phyloP scores from a whole-genome alignment of 208 protist genomes.

The Trypanosoma cruzi region DNA sequence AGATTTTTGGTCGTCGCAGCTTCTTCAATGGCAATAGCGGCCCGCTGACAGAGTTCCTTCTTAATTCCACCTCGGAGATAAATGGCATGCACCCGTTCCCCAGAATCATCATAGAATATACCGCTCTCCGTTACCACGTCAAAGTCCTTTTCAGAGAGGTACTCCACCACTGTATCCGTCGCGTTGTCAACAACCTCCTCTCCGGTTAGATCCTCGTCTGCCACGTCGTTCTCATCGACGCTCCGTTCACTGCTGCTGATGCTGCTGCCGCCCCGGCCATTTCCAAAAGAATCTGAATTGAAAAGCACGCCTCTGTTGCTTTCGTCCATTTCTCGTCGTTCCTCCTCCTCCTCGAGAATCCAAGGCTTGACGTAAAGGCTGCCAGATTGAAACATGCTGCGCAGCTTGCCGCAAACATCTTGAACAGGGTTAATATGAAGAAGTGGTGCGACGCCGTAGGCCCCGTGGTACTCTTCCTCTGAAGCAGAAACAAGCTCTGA shows the following conservation, averaged over 20 bases:
- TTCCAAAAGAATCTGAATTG: neutral
- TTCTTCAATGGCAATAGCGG: slow-evolving; percentile 50
- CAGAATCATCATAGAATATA: slow-evolving; percentile 56
- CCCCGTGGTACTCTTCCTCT: slow-evolving; percentile 27
- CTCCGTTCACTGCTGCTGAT: slow-evolving; percentile 1
- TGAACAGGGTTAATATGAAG: slow-evolving; percentile 70
- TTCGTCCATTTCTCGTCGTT: neutral
- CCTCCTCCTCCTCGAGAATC: neutral
- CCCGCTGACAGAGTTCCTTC: slow-evolving; percentile 45
- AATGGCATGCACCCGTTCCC: slow-evolving; percentile 61
- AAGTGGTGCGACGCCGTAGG: slow-evolving; percentile 41
- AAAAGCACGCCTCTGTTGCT: neutral
- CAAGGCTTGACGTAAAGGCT: slow-evolving; percentile 3
- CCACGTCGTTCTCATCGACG: slow-evolving; percentile 2
- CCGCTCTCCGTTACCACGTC: slow-evolving; percentile 57
- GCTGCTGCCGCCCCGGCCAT: neutral
- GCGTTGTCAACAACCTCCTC: slow-evolving; percentile 67
- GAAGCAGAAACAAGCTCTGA: slow-evolving; percentile 20
- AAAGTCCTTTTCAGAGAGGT: slow-evolving; percentile 61
- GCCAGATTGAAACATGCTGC: slow-evolving; percentile 27
- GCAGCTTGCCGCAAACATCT: slow-evolving; percentile 49
- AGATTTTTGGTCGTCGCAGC: slow-evolving; percentile 83
- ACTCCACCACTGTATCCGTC: slow-evolving; percentile 36
- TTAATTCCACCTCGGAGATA: slow-evolving; percentile 64
- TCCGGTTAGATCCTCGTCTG: slow-evolving; percentile 53